phyloP scores from a whole-genome alignment of 306 rosid genomes.

The Pyrus bretschneideri region DNA sequence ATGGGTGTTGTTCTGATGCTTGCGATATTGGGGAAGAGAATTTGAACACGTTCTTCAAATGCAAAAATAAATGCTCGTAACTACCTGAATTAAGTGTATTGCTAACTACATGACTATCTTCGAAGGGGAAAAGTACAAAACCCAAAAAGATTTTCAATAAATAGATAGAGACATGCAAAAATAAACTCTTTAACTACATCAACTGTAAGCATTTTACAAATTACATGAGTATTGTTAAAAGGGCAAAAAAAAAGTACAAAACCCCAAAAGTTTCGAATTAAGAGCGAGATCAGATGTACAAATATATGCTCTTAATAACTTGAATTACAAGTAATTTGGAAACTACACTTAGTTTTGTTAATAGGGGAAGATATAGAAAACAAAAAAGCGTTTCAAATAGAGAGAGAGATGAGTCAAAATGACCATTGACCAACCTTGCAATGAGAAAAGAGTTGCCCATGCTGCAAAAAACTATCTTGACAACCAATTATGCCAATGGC shows the following conservation, averaged over 20 bases:
- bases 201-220: too few relatives aligned
- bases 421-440: slow-evolving; percentile 39
- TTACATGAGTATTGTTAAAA: too few relatives aligned
- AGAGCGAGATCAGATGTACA: background rate
- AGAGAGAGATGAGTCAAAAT: background rate
- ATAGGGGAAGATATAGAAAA: background rate
- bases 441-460: slow-evolving; percentile 30
- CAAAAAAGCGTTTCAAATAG: too few relatives aligned
- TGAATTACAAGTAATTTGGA: too few relatives aligned
- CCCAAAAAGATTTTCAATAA: background rate
- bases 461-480: slow-evolving; percentile 18
- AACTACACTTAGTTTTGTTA: too few relatives aligned
- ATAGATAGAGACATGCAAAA: background rate
- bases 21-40: too few relatives aligned
- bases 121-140: background rate
- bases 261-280: background rate
- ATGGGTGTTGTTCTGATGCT: background rate
- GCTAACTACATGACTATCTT: too few relatives aligned
- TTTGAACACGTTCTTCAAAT: too few relatives aligned
- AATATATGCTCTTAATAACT: too few relatives aligned
- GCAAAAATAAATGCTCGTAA: too few relatives aligned
- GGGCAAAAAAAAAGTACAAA: background rate
- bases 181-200: too few relatives aligned
- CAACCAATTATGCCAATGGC: slow-evolving; percentile 23
- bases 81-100: too few relatives aligned